Conservation (phyloP, 2,329 filamentous ascomycete species). For the Venturia carpophila region DNA sequence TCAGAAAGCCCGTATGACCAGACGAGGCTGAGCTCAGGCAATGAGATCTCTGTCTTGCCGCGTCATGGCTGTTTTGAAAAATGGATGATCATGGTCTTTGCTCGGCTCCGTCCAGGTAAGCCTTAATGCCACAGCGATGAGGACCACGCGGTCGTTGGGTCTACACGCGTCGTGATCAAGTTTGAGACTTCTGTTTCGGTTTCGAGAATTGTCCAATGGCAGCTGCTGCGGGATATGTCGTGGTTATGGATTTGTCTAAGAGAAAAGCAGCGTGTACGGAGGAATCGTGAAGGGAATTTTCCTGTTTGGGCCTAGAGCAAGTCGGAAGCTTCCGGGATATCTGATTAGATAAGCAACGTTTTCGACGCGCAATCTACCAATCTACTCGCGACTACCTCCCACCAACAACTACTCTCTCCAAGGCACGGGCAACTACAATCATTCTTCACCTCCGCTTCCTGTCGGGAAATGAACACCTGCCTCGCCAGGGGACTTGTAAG, state of each 20-base stretch:
- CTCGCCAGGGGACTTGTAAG: not conserved
- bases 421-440: not conserved
- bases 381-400: slow-evolving; percentile 1
- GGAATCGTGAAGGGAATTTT: not conserved
- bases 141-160: not conserved
- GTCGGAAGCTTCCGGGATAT: not conserved
- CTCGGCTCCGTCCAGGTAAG: not conserved
- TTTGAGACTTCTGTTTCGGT: not conserved
- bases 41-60: too few species aligned
- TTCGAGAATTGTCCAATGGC: not conserved
- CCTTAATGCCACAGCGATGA: not conserved
- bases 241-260: not conserved
- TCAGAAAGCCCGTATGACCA: too few species aligned
- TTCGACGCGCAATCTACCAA: not conserved
- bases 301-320: not conserved
- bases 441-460: not conserved
- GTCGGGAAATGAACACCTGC: not conserved
- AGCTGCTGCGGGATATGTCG: not conserved
- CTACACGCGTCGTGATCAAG: not conserved
- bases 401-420: not conserved
- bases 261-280: not conserved
- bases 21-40: too few species aligned
- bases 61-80: not conserved
- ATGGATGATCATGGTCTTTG: not conserved
- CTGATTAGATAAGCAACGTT: not conserved